Evolutionary conservation across 441 rosid genomes (phyloP), one percentile per base, ranked within the genome.

Genomic region (Oxalis stricta): DNA sequence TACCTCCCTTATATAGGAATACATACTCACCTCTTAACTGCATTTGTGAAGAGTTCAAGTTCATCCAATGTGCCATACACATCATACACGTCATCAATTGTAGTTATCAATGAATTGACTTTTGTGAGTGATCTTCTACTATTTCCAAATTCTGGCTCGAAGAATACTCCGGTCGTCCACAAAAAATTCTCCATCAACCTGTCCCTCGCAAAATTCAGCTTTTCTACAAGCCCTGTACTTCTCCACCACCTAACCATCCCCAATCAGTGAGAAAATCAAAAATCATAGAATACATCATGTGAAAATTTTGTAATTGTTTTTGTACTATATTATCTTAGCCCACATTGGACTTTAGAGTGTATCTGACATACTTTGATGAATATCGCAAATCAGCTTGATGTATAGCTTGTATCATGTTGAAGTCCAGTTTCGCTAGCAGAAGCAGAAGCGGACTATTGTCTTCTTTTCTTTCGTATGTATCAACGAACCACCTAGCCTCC

Each of bases 51-150:
- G n/a, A 50, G 59, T 37, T 66, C 29, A 5, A 66, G 65, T 50
- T 71, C 73, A 2, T 66, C 66, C 1, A 66, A 23, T 10, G 61
- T 67, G 10, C 68, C 73, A 40, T 55, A 64, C 1, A 60, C 43
- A 36, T 67, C 71, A 17, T 64, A 61, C 14, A 67, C 44, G 9
- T 67, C 71, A 37, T 71, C 71, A 0, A 58, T 28, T 0, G 30
- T 21, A 7, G 69, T 58, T 22, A 61, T 2, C 3, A 58, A 18
- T 18, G 66, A 10, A 39, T 13, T 15, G 2, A 55, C 1, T 40
- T 52, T 41, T 11, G 68, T 30, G 5, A 36, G 5, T 16, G 2
- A 38, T 50, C 26, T 36, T 41, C 66, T 39, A 10, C 7, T 34
- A 9, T 40, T 3, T 2, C 48, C 34, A 41, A 36, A 39, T 13